Base-by-base conservation (phyloP, 1,284 basidiomycete species). In the Ganoderma sinense region DNA sequence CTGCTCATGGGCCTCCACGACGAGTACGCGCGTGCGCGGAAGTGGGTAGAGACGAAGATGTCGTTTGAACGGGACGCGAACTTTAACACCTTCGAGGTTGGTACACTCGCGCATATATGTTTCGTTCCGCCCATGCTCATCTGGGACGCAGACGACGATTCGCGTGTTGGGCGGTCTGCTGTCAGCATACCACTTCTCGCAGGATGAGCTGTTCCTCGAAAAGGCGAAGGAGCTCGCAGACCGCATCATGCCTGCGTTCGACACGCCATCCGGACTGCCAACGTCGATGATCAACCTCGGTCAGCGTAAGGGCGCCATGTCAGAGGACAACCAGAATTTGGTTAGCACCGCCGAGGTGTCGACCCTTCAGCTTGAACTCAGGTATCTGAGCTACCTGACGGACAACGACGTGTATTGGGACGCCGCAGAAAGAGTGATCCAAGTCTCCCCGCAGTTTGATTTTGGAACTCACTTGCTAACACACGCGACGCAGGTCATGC, bases 81-180 rank as follows among this genome's bases (percentile, higher is more conserved):
- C 23, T 95, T 95, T 80, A 98, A 93, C 80, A 96, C 95, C 0
- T 99, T 99, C 75, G 97, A 99, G 87, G 95, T 94, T 70, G 64
- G 88, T 80, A 23, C 59, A 26, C 36, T 14, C 39, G 39, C 33
- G 31, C 33, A 11, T 43, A 36, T 26, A 56, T 33, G 20, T 33
- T 36, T 18, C 10, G 20, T 6, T 36, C 26, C 6, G 5, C 13
- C 53, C 45, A 3, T 31, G 41, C 41, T 41, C 23, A 53, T n/a
- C 41, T 59, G 31, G 39, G 11, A 43, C 26, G 29, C 67, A 93
- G 88, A 94, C 91, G 0, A 95, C 94, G 0, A 96, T 96, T 61
- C 90, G 95, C 26, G 86, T 95, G 2, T 83, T 96, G 1, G 94
- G 94, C 14, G 95, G 94, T 11, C 84, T 99, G 0, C 86, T 98